phyloP scores from a whole-genome alignment of 371 early-diverging fungal species.

The Mycotypha africana region DNA sequence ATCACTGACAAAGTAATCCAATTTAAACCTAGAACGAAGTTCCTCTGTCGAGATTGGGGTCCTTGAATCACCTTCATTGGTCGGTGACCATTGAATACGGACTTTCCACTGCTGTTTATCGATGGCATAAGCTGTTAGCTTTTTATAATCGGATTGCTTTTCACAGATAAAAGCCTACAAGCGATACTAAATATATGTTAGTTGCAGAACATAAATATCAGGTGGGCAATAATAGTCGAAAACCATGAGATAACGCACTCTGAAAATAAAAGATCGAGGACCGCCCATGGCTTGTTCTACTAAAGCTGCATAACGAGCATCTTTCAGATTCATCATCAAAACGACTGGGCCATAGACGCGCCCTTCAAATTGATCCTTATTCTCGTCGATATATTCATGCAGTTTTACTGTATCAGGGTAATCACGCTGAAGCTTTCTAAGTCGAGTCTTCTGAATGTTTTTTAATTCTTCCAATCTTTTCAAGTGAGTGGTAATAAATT shows the following conservation, averaged over 20 bases:
- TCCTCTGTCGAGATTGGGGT: constrained; percentile 43
- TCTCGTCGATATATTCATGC: constrained; percentile 57
- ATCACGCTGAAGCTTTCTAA: constrained; percentile 30
- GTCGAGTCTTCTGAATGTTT: constrained; percentile 45
- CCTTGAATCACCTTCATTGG: constrained; percentile 17
- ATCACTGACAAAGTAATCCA: constrained; percentile 72
- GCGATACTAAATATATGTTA: not conserved
- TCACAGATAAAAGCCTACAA: constrained; percentile 76
- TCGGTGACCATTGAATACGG: constrained; percentile 55
- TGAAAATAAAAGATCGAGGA: constrained; percentile 23
- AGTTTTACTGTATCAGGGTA: constrained; percentile 56
- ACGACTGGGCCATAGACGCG: constrained; percentile 73
- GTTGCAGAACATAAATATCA: no score
- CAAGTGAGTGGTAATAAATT: no score
- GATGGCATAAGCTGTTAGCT: constrained; percentile 54
- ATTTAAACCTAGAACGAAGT: constrained; percentile 41
- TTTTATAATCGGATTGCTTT: constrained; percentile 69
- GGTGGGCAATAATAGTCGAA: not conserved
- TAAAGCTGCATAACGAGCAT: constrained; percentile 52
- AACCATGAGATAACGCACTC: constrained; percentile 23
- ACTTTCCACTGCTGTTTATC: constrained; percentile 56
- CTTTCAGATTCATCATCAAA: constrained; percentile 60
- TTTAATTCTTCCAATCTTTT: no score
- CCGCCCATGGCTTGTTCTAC: constrained; percentile 59
- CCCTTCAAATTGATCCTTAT: constrained; percentile 57